Base-by-base conservation (phyloP, 495 filamentous ascomycete genomes). In the Melanomma pulvis-pyrius region DNA sequence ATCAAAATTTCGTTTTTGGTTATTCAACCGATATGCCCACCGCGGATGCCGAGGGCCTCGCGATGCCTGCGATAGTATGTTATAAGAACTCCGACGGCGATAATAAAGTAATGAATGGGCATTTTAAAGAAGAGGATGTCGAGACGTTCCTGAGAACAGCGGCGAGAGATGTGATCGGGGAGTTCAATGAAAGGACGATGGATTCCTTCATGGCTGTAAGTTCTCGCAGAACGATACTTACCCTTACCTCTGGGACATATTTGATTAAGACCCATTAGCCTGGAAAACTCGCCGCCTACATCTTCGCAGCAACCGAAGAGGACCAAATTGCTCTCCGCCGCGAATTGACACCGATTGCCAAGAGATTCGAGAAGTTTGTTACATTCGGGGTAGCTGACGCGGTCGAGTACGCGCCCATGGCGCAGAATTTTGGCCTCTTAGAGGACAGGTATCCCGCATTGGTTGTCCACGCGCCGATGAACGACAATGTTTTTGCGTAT, bases 331-430 rank as follows among this genome's bases (percentile, higher is more conserved):
- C 53, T 1, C 79, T 77, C 56, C 67, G 75, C 19, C 26, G 54
- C 2, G 64, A 74, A 15, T 73, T 83, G 47, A 73, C 74, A 1
- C 76, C 78, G 0, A 64, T 83, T 0, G 82, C 82, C 4, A 79
- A 78, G 63, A 82, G 80, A 69, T 82, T 82, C 69, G 55, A 71
- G 36, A 78, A 83, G 4, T 82, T 80, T 44, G 68, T 83, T 8
- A 73, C 60, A 53, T 82, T 84, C 60, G 78, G 78, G 7, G 80
- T 79, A 13, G 78, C 81, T 0, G 79, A 82, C 57, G 74, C 77
- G 0, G 47, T 72, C 9, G 82, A 84, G 60, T 83, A 82, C 67
- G 71, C 72, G 13, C 78, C 82, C 17, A 81, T 82, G 57, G 73
- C 74, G 0, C 69, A 39, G 29, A 67, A 52, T 51, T 67, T 61